A percentile compares a stretch with the other conserved stretches of the same genome.
Conservation (phyloP, 495 filamentous ascomycete species). For the Pyronema domesticum region DNA sequence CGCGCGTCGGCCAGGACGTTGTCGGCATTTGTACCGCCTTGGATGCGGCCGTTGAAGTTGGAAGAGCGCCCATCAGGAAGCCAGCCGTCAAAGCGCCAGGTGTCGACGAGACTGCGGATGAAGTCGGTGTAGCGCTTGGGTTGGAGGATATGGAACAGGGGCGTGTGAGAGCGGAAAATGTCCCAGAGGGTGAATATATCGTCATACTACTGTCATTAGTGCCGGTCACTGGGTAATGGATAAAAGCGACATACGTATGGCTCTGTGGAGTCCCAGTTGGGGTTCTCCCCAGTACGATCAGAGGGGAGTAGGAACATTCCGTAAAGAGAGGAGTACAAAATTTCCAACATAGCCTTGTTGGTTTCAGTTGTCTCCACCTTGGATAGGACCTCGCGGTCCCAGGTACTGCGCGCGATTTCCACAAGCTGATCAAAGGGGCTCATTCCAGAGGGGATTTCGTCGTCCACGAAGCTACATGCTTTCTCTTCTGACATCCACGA, state of each 20-base stretch:
- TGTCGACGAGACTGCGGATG: conserved; percentile 52
- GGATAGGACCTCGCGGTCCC: conserved; percentile 44
- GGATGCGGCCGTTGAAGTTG: conserved; percentile 52
- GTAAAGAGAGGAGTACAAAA: conserved; percentile 51
- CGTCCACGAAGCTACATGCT: conserved; percentile 41
- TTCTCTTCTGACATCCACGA: conserved; percentile 49
- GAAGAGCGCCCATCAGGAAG: conserved; percentile 47
- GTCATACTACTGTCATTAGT: conserved; percentile 27
- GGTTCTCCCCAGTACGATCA: conserved; percentile 56
- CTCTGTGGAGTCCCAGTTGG: conserved; percentile 44
- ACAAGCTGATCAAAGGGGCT: conserved; percentile 32
- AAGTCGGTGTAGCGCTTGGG: conserved; percentile 46
- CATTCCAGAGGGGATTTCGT: conserved; percentile 38
- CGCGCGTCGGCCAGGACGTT: conserved; percentile 60
- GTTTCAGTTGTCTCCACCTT: conserved; percentile 43
- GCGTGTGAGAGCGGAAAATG: conserved; percentile 42
- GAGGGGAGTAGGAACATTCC: conserved; percentile 54
- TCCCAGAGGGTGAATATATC: conserved; percentile 44
- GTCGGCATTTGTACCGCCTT: conserved; percentile 60
- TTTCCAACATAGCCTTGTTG: conserved; percentile 35
- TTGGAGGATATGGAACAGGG: conserved; percentile 44
- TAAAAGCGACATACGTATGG: conserved; percentile 31
- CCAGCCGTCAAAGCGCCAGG: conserved; percentile 49
- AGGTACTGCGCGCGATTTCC: conserved; percentile 31
- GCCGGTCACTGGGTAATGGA: background rate